Conservation (phyloP, 345 rosid genomes). For the Eucalyptus albens region DNA sequence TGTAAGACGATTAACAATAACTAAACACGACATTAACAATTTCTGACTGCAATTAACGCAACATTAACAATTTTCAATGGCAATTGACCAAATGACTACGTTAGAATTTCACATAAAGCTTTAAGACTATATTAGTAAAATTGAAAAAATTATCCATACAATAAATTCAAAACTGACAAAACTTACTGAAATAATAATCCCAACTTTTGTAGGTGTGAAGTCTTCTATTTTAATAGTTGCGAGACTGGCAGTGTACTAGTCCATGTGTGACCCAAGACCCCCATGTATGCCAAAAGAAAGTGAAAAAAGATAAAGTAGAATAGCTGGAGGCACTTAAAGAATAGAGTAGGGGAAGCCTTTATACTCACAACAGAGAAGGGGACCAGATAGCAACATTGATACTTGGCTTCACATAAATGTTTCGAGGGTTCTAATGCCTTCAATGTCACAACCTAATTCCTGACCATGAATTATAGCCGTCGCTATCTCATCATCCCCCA, state of each 20-base stretch:
- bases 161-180: neutral
- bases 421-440: neutral
- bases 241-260: neutral
- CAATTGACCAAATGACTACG: neutral
- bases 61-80: neutral
- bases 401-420: neutral
- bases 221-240: neutral
- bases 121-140: neutral
- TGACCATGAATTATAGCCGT: neutral
- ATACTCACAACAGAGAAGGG: neutral
- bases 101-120: accelerated
- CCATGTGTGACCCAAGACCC: neutral
- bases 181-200: neutral
- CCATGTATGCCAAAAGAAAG: neutral
- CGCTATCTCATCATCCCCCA: neutral
- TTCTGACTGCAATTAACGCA: accelerated
- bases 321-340: neutral
- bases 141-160: neutral
- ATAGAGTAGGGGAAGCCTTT: neutral
- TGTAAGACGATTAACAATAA: neutral
- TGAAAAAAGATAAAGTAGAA: neutral
- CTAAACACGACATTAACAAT: neutral
- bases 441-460: neutral
- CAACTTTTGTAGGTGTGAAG: neutral
- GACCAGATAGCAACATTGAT: neutral